Evolutionary conservation across 805 yeast genomes (phyloP), one percentile per base, ranked within the genome.

Genomic region (Barnettozyma sucrosica): DNA sequence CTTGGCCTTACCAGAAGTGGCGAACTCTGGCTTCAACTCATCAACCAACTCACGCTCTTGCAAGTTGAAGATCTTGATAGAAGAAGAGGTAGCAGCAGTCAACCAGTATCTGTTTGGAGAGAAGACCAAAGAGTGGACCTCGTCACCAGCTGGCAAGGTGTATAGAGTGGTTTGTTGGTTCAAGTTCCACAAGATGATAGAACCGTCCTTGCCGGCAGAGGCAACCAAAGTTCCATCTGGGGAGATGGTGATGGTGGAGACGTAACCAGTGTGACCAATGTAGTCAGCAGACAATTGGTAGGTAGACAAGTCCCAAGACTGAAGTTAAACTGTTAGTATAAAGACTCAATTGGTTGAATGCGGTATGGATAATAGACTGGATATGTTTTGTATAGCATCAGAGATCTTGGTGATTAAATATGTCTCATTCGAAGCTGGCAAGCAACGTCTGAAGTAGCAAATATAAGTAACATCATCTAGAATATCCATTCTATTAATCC

Each of bases 41-140:
- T 90, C 98, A 76, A 89, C 86, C 72, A 90, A 80, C 66, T 77
- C 77, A 78, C 95, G 85, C 77, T 86, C 90, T 79, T 89, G 93
- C 74, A 93, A 84, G 85, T 90, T 88, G 88, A 83, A 93, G 82
- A 93, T 84, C 87, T 90, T 92, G 81, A 93, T 89, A 69, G 97
- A 93, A 62, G 96, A 77, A 61, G 97, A 78, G 66, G 99, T 93
- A 70, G 99, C 98, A 77, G 98, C 99, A 72, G 96, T 92, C 75
- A 93, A 86, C 99, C 99, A 93, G 95, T 88, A 93, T 85, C 99
- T 90, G 95, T 88, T 88, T 79, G 99, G 99, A 74, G 98, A 92
- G 96, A 93, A 93, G 66, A 97, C 96, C 71, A 93, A 82, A 72
- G 97, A 95, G 76, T 88, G 88, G 65, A 93, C 89, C 81, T 92